These are phyloP conservation scores for Alternaria longipes DNA, from an alignment of 2,329 filamentous ascomycete species.

Conservation along the genomic window DNA sequence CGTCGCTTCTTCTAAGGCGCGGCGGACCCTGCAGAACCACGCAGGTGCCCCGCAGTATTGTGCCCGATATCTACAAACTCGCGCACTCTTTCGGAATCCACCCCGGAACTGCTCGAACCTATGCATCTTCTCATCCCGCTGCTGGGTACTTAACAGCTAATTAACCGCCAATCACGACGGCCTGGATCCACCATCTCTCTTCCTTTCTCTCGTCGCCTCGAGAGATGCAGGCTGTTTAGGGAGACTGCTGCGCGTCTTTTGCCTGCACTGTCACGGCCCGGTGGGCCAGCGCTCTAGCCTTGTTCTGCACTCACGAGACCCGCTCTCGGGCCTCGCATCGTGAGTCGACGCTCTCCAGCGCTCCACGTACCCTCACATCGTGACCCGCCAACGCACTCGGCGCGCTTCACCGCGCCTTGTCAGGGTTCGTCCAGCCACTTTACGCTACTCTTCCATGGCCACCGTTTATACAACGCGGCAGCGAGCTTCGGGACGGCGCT, in stretches of 20 bases:
- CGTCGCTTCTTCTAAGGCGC: slow-evolving; percentile 17
- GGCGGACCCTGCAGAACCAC: slow-evolving; percentile 33
- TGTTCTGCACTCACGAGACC: slow-evolving; percentile 46
- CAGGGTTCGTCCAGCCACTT: slow-evolving; percentile 24
- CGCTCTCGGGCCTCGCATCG: slow-evolving; percentile 33
- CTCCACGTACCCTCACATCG: slow-evolving; percentile 33
- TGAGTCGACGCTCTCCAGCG: slow-evolving; percentile 28
- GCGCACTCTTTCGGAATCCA: slow-evolving; percentile 19
- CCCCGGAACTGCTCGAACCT: slow-evolving; percentile 22
- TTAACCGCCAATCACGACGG: slow-evolving; percentile 35
- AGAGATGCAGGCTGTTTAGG: slow-evolving; percentile 17
- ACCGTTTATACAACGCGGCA: slow-evolving; percentile 27
- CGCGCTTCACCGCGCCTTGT: slow-evolving; percentile 24
- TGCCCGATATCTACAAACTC: slow-evolving; percentile 3
- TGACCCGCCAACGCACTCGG: slow-evolving; percentile 30
- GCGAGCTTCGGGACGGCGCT: slow-evolving; percentile 34
- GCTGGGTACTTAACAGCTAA: slow-evolving; percentile 25
- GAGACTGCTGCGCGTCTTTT: slow-evolving; percentile 17
- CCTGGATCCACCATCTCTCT: slow-evolving; percentile 6
- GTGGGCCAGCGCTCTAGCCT: slow-evolving; percentile 38
- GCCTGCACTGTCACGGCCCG: slow-evolving; percentile 38
- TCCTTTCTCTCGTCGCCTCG: slow-evolving; percentile 12
- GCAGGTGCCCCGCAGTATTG: slow-evolving; percentile 29
- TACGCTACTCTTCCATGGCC: slow-evolving; percentile 32
- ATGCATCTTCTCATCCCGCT: slow-evolving; percentile 29